Conservation (phyloP, 345 rosid genomes). For the Eucalyptus tenuipes region DNA sequence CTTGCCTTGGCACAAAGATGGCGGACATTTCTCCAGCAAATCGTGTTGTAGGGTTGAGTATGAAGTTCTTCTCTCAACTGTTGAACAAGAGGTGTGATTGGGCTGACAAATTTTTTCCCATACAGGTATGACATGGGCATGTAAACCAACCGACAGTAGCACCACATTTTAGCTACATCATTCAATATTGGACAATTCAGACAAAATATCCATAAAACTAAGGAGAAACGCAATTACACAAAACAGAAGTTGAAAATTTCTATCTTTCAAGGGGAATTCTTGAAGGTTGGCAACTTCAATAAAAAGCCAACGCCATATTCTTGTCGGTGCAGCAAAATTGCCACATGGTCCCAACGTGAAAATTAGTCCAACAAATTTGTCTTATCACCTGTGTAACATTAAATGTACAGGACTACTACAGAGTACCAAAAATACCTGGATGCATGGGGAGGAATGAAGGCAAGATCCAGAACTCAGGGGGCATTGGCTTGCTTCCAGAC, state of each 20-base stretch:
- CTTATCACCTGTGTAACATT: background rate
- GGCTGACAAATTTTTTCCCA: slow-evolving; percentile 23
- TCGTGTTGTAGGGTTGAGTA: slow-evolving; percentile 3
- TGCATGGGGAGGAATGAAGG: slow-evolving; percentile 22
- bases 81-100: slow-evolving; percentile 14
- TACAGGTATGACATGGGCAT: slow-evolving; percentile 25
- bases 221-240: background rate
- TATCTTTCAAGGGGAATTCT: background rate
- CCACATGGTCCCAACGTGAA: background rate
- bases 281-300: background rate
- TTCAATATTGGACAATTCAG: background rate
- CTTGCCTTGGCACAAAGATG: slow-evolving; percentile 8
- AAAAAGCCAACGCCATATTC: background rate
- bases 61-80: slow-evolving; percentile 16
- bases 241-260: too few species aligned
- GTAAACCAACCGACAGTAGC: slow-evolving; percentile 22
- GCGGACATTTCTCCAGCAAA: slow-evolving; percentile 9
- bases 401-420: background rate
- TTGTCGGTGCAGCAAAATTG: background rate
- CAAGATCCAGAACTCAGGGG: slow-evolving; percentile 15
- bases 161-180: slow-evolving; percentile 23
- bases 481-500: slow-evolving; percentile 17
- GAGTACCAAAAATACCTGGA: slow-evolving; percentile 1
- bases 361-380: background rate
- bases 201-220: background rate